phyloP scores from a whole-genome alignment of 805 yeast species.

The Cephaloascus albidus region DNA sequence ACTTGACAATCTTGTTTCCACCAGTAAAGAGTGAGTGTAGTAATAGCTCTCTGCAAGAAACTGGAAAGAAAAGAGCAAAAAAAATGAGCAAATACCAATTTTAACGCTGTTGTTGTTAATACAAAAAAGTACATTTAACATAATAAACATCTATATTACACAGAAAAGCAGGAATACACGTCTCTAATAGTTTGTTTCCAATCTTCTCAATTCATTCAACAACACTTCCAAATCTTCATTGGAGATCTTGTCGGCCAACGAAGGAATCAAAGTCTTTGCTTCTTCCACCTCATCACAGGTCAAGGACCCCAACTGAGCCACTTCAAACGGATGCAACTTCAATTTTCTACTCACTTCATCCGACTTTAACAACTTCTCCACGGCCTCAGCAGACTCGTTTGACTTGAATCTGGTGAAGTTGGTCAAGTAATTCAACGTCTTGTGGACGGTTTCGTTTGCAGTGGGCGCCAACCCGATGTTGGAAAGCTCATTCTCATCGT shows the following conservation, averaged over 20 bases:
- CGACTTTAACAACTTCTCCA: slow-evolving; percentile 70
- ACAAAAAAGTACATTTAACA: too few species aligned
- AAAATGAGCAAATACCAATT: too few species aligned
- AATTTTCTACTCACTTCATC: slow-evolving; percentile 42
- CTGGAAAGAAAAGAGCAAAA: too few species aligned
- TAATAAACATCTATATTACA: too few species aligned
- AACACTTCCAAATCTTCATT: slow-evolving; percentile 84
- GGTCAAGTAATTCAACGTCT: slow-evolving; percentile 80
- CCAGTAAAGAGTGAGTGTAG: too few species aligned
- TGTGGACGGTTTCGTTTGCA: slow-evolving; percentile 82
- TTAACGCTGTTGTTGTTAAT: too few species aligned
- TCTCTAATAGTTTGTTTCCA: slow-evolving; percentile 42
- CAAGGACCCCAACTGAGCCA: slow-evolving; percentile 83
- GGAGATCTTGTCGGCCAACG: slow-evolving; percentile 69
- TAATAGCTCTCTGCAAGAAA: too few species aligned
- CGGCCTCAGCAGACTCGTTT: slow-evolving; percentile 88
- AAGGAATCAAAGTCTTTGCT: slow-evolving; percentile 89
- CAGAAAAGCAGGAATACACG: too few species aligned
- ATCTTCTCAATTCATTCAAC: slow-evolving; percentile 74
- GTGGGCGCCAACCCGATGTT: slow-evolving; percentile 53
- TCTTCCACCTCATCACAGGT: slow-evolving; percentile 97
- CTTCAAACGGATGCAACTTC: slow-evolving; percentile 85
- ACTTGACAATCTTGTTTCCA: too few species aligned
- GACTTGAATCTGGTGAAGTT: slow-evolving; percentile 87
- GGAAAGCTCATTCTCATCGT: slow-evolving; percentile 11